Evolutionary conservation across 2,329 filamentous ascomycete species (phyloP).

Genomic region (Diaporthe ilicicola): DNA sequence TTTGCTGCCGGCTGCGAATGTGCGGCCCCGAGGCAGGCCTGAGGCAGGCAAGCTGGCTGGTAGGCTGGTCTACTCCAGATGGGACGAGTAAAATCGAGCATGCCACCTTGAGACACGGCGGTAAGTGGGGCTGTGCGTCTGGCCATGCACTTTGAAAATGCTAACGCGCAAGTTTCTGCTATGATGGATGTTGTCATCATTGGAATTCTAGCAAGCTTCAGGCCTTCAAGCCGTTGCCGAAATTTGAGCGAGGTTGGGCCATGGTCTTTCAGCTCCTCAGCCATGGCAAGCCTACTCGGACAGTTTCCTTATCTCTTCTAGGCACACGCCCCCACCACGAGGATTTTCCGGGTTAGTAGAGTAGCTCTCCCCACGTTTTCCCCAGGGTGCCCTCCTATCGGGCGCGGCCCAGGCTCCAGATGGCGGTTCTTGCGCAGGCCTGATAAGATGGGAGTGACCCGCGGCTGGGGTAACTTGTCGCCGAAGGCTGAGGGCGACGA

Average conservation of each 20-base stretch:
- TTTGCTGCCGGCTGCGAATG: neutral
- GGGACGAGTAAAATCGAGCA: slow-evolving; percentile 15
- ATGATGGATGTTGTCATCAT: slow-evolving; percentile 11
- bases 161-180: neutral
- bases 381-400: slow-evolving; percentile 25
- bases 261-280: slow-evolving; percentile 7
- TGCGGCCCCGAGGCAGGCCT: neutral
- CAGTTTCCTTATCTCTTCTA: slow-evolving; percentile 33
- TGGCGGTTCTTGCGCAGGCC: slow-evolving; percentile 9
- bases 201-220: slow-evolving; percentile 24
- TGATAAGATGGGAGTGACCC: slow-evolving; percentile 2
- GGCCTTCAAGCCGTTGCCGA: slow-evolving; percentile 3
- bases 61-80: neutral
- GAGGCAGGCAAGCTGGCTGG: neutral
- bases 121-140: neutral
- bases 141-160: neutral
- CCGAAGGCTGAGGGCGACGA: slow-evolving; percentile 13
- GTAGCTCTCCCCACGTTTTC: slow-evolving; percentile 31
- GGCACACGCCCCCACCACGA: slow-evolving; percentile 29
- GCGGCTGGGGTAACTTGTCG: slow-evolving; percentile 8
- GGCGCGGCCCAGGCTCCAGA: slow-evolving; percentile 15
- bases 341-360: slow-evolving; percentile 24
- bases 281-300: slow-evolving; percentile 27
- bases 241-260: slow-evolving; percentile 30
- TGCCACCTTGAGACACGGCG: slow-evolving; percentile 14